Percentiles rank a stretch among this genome's conserved stretches.
These are phyloP conservation scores for Bipolaris victoriae DNA, from an alignment of 2,329 filamentous ascomycete species.

Conservation along the genomic window DNA sequence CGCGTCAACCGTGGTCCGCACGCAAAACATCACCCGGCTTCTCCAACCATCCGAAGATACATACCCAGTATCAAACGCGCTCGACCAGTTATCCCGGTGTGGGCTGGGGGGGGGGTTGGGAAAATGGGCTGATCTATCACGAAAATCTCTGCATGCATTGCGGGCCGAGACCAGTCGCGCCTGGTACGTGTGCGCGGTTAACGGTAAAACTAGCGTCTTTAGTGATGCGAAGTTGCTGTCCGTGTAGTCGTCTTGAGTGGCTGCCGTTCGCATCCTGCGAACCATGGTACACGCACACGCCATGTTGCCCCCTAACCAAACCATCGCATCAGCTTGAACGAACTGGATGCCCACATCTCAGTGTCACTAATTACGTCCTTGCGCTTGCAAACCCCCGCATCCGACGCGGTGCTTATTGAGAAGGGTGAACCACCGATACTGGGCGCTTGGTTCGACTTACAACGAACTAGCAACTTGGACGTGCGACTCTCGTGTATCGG, in stretches of 20 bases:
- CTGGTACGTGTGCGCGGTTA: conserved; percentile 14
- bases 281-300: conserved; percentile 14
- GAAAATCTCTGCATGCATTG: conserved; percentile 34
- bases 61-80: conserved; percentile 23
- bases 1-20: conserved; percentile 26
- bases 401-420: conserved; percentile 8
- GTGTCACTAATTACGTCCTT: conserved; percentile 6
- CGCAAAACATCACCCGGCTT: conserved; percentile 9
- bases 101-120: conserved; percentile 20
- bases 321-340: not conserved
- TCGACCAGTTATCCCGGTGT: conserved; percentile 20
- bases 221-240: conserved; percentile 4
- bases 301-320: conserved; percentile 8
- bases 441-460: not conserved
- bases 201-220: conserved; percentile 9
- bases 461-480: conserved; percentile 1
- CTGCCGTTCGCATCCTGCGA: conserved; percentile 17
- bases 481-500: not conserved
- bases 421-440: conserved; percentile 4
- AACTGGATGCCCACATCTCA: conserved; percentile 4
- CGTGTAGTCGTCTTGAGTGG: conserved; percentile 10
- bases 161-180: conserved; percentile 28
- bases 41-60: conserved; percentile 22
- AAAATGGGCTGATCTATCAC: conserved; percentile 21
- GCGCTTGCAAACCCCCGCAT: conserved; percentile 11